Evolutionary conservation across 768 basidiomycete species (phyloP).

Genomic region (Lentinula aciculospora): DNA sequence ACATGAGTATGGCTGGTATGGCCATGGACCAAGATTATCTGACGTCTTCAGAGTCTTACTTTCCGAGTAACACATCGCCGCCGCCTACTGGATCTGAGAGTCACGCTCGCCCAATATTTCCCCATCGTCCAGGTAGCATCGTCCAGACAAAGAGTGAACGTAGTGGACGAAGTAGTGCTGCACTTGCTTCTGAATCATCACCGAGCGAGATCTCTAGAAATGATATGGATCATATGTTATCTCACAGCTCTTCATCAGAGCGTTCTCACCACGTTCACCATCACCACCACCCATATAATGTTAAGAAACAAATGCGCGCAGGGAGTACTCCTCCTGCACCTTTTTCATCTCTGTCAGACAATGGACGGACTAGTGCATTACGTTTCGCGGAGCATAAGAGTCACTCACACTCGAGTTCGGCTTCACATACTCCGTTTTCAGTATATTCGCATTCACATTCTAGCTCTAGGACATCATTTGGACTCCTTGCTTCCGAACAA

Average conservation of each 20-base stretch:
- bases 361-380: neutral
- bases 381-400: neutral
- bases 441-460: neutral
- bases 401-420: neutral
- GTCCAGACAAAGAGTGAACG: neutral
- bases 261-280: neutral
- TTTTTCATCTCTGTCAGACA: neutral
- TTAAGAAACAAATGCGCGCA: neutral
- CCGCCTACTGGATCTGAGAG: neutral
- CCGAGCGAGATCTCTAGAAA: neutral
- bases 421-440: slow-evolving; percentile 2
- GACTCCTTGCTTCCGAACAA: neutral
- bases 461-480: neutral
- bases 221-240: neutral
- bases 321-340: slow-evolving; percentile 5
- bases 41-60: neutral
- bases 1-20: neutral
- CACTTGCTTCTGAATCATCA: neutral
- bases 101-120: neutral
- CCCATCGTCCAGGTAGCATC: neutral
- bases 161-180: neutral
- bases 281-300: neutral
- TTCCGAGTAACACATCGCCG: neutral
- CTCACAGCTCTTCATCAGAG: neutral
- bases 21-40: slow-evolving; percentile 3